Base-by-base conservation (phyloP, 306 rosid genomes). In the Dalbergia cultrata region DNA sequence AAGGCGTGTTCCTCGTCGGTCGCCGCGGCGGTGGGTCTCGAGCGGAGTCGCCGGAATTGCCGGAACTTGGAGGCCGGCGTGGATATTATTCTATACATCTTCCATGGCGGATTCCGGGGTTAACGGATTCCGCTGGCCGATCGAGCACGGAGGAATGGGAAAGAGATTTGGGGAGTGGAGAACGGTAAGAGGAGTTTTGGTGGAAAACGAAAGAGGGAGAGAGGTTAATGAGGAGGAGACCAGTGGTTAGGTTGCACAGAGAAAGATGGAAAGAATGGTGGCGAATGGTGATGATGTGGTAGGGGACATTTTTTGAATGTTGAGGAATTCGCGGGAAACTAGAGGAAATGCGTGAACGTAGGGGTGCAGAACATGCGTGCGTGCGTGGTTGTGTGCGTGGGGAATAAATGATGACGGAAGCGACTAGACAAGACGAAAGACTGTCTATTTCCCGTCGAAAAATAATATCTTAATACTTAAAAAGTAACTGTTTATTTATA, bases 101-200 rank as follows among this genome's bases (percentile, higher is more conserved):
- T 92, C 98, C 97, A 92, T 95, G 82, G 93, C 93, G 94, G 93
- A 91, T 81, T 91, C 98, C 97, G 89, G 82, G 80, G 74, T 49
- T 61, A 59, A 77, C 93, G 96, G 94, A 88, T 88, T 88, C 97
- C 97, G 93, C 92, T 54, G 21, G 64, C 80, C 52, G 78, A 50
- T 70, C 37, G 52, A 9, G 59, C 9, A 13, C 17, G 44, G 72
- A 21, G 64, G n/a, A 35, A 19, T 12, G 39, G 8, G 37, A 35
- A 31, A 7, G 39, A 31, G 11, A 43, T 13, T 10, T 4, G 54
- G 4, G 50, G 17, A 6, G 16, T 14, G 10, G 47, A 26, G 14
- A 67, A 4, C 2, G 37, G 14, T 8, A 35, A 3, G 21, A 1
- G 12, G 21, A 12, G 12, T 7, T n/a, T 6, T 34, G 31, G 50